Base-by-base conservation (phyloP, 1,139 yeast genomes). In the Suhomyces wounanorum region DNA sequence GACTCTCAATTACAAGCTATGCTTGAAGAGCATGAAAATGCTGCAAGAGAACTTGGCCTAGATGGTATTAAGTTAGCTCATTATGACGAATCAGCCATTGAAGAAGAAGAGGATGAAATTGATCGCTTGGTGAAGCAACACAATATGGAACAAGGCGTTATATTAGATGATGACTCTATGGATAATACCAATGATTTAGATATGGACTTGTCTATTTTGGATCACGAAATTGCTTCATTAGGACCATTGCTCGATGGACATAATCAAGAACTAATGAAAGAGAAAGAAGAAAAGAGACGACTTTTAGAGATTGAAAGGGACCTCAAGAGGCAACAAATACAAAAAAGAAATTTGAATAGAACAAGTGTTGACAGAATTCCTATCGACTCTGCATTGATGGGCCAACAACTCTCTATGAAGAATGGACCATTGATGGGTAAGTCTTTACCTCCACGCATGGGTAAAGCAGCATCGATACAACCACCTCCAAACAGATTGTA, bases 391-490 rank as follows among this genome's bases (percentile, higher is more conserved):
- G 45, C 45, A 13, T 41, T 41, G 21, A 21, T 37, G 13, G 40
- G 36, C 2, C 42, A 39, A 8, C 35, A 48, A 21, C 11, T 18
- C 8, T 43, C 51, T n/a, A 37, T 25, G 21, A 59, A 68, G 9
- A 43, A 64, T 6, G 59, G 66, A n/a, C 77, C 77, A 2, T 58
- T 72, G 8, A 73, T 72, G 76, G 78, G 78, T 0, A 73, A 70
- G 50, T 73, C 75, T 3, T 68, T 68, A 0, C 58, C 62, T 4
- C 77, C 77, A 14, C 59, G 77, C 51, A 74, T 74, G 78, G 79
- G 79, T 1, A 72, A 71, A 50, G 75, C 77, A 1, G 81, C 81
- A n/a, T 68, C 78, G 14, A 75, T 76, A 21, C 81, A 76, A 55
- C 81, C 81, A 7, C 78, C 79, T 3, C 66, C 76, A 11, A 70